Percentiles rank a stretch among this genome's conserved stretches.
phyloP scores from a whole-genome alignment of 2,329 filamentous ascomycete species.

The Thielaviopsis euricoi region DNA sequence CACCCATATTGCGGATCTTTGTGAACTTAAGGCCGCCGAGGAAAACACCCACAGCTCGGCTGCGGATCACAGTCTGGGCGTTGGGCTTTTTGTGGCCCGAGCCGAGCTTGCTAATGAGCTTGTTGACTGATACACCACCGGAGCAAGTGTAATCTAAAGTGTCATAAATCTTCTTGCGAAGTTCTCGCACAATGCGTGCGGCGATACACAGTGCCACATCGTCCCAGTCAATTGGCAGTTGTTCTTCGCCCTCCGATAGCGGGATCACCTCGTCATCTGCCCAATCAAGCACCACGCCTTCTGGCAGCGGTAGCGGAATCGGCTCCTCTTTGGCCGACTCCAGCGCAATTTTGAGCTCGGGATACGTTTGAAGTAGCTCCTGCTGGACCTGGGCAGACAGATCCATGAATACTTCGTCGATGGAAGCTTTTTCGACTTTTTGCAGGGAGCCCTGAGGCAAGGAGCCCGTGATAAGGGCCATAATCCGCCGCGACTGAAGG shows the following conservation, averaged over 20 bases:
- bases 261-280: constrained; percentile 66
- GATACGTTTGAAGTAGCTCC: constrained; percentile 58
- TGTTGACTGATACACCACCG: constrained; percentile 75
- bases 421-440: constrained; percentile 78
- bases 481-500: constrained; percentile 65
- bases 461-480: constrained; percentile 59
- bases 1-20: constrained; percentile 87
- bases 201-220: constrained; percentile 77
- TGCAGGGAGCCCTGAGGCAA: constrained; percentile 52
- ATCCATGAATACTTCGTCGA: constrained; percentile 93
- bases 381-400: constrained; percentile 70
- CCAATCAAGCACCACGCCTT: constrained; percentile 61
- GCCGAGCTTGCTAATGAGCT: constrained; percentile 88
- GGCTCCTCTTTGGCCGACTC: constrained; percentile 53
- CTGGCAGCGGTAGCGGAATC: constrained; percentile 57
- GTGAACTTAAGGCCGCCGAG: constrained; percentile 78
- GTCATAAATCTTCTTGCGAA: constrained; percentile 53
- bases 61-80: constrained; percentile 82
- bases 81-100: constrained; percentile 89
- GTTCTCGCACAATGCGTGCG: constrained; percentile 68
- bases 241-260: constrained; percentile 58
- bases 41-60: constrained; percentile 65
- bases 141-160: constrained; percentile 80
- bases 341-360: constrained; percentile 28
- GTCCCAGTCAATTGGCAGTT: constrained; percentile 85